phyloP scores from a whole-genome alignment of 768 basidiomycete genomes.

The Tulasnella sp. region DNA sequence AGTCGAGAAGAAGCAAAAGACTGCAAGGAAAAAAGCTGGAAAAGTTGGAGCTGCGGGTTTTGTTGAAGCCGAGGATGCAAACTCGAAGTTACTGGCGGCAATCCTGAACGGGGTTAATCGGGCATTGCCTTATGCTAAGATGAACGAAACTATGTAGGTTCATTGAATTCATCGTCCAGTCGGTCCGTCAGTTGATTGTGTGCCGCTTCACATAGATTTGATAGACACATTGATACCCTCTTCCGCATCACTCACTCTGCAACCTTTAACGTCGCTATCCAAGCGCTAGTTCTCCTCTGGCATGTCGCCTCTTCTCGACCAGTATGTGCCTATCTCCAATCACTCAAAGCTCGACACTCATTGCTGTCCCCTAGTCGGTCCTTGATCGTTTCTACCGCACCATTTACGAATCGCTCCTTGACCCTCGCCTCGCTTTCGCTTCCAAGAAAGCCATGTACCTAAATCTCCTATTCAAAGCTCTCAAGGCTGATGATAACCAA shows the following conservation, averaged over 20 bases:
- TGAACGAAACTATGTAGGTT: conserved; percentile 56
- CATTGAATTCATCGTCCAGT: neutral
- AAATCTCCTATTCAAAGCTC: conserved; percentile 87
- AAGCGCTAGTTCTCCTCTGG: conserved; percentile 85
- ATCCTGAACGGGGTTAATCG: conserved; percentile 94
- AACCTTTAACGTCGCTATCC: conserved; percentile 95
- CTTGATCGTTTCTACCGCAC: conserved; percentile 63
- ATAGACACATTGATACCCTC: conserved; percentile 86
- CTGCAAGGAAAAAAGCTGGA: conserved; percentile 48
- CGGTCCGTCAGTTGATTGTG: neutral
- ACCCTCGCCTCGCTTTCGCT: conserved; percentile 75
- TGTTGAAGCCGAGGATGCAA: conserved; percentile 72
- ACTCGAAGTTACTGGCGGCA: conserved; percentile 84
- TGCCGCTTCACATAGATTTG: conserved; percentile 55
- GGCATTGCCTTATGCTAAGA: conserved; percentile 87
- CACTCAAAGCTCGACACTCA: conserved; percentile 51
- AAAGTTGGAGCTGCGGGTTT: conserved; percentile 62
- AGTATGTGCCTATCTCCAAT: conserved; percentile 53
- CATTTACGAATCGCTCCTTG: conserved; percentile 86
- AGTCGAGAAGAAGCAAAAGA: conserved; percentile 40
- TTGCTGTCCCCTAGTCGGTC: conserved; percentile 40
- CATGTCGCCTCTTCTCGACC: conserved; percentile 66
- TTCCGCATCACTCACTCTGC: conserved; percentile 95
- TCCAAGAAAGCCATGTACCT: conserved; percentile 97
- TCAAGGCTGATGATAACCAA: conserved; percentile 66